Conservation (phyloP, 257 asterid genomes). For the Solanum sitiens region DNA sequence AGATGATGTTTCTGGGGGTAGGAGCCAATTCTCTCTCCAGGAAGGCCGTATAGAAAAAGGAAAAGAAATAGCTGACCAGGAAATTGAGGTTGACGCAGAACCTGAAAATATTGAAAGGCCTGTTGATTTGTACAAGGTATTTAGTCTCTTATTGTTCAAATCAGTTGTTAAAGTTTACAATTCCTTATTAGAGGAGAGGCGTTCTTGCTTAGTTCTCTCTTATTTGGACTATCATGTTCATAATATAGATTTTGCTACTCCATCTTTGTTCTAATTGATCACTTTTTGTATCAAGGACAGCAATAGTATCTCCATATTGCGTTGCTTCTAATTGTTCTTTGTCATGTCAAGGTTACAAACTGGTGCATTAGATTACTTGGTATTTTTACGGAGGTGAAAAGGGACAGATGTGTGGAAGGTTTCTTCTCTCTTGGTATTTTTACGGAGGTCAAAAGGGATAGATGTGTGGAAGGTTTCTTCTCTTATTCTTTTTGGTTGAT, state of each 20-base stretch:
- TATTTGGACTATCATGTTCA: background rate
- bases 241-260: background rate
- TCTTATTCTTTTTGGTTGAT: background rate
- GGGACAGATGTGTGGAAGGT: background rate
- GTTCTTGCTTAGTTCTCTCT: background rate
- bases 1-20: slow-evolving; percentile 12
- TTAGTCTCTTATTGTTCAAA: background rate
- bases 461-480: background rate
- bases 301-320: background rate
- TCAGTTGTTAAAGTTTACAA: background rate
- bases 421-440: background rate
- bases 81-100: slow-evolving; percentile 39
- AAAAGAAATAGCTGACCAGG: slow-evolving; percentile 25
- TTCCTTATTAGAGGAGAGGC: background rate
- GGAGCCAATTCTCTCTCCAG: slow-evolving; percentile 15
- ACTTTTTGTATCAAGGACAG: background rate
- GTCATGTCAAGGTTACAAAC: background rate
- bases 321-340: background rate
- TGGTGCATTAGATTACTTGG: background rate
- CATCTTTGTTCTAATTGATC: background rate
- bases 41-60: slow-evolving; percentile 17
- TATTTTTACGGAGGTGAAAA: background rate
- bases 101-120: slow-evolving; percentile 81
- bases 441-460: background rate
- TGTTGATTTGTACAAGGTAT: slow-evolving; percentile 88